A percentile compares a stretch with the other conserved stretches of the same genome.
Evolutionary conservation across 768 basidiomycete species (phyloP).

Genomic region (Phlebiopsis flavidoalba): DNA sequence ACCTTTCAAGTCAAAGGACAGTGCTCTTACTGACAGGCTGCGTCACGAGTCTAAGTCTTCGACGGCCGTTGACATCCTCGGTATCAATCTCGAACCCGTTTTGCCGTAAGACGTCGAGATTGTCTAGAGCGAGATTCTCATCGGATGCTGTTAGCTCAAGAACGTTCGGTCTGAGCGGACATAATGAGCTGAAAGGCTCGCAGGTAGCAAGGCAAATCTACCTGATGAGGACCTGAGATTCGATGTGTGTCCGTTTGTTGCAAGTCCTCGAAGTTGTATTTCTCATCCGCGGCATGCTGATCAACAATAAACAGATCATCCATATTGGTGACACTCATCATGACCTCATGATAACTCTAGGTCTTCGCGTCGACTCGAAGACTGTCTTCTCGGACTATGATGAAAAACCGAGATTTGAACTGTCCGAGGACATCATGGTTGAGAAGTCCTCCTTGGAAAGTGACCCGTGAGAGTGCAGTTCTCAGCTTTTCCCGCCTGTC

Average conservation of each 20-base stretch:
- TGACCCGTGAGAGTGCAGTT: conserved; percentile 76
- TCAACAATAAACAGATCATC: conserved; percentile 97
- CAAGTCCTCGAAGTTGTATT: conserved; percentile 95
- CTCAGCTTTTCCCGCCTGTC: conserved; percentile 46
- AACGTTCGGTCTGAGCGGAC: conserved; percentile 58
- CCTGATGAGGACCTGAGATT: conserved; percentile 82
- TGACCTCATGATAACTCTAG: not conserved
- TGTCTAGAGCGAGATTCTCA: conserved; percentile 83
- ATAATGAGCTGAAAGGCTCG: not conserved
- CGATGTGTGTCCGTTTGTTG: conserved; percentile 87
- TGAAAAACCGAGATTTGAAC: conserved; percentile 88
- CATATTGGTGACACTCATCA: conserved; percentile 21
- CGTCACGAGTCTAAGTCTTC: conserved; percentile 62
- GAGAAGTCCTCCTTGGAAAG: conserved; percentile 84
- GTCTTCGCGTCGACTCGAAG: not conserved
- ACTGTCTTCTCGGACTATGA: conserved; percentile 55
- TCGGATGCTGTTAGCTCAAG: conserved; percentile 88
- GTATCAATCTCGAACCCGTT: conserved; percentile 88
- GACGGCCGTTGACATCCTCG: conserved; percentile 34
- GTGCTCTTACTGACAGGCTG: conserved; percentile 92
- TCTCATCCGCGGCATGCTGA: conserved; percentile 97
- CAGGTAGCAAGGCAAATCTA: conserved; percentile 29
- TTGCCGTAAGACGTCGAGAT: conserved; percentile 70
- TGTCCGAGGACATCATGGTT: conserved; percentile 85
- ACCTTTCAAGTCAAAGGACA: conserved; percentile 87